Evolutionary conservation across 2,329 filamentous ascomycete species (phyloP).

Genomic region (Microcyclospora tardicrescens): DNA sequence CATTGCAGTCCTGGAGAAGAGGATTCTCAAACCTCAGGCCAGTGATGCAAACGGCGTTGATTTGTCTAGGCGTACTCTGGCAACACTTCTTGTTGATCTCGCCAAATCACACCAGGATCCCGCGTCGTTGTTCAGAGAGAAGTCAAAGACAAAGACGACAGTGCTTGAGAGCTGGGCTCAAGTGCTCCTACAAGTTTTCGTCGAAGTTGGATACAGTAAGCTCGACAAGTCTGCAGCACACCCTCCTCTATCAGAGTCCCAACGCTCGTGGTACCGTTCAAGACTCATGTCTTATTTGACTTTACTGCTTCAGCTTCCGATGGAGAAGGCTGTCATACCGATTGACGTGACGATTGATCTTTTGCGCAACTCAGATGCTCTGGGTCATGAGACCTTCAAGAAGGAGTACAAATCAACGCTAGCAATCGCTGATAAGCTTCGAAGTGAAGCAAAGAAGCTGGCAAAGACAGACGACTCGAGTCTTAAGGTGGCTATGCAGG

Average conservation of each 20-base stretch:
- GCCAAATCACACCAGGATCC: constrained; percentile 28
- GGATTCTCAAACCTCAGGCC: constrained; percentile 35
- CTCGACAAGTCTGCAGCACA: constrained; percentile 7
- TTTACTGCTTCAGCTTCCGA: constrained; percentile 29
- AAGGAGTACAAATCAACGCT: constrained; percentile 7
- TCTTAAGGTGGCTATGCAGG: constrained; percentile 30
- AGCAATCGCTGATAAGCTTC: constrained; percentile 10
- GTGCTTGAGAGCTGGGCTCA: constrained; percentile 12
- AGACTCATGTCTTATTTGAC: constrained; percentile 43
- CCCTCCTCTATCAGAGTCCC: constrained; percentile 32
- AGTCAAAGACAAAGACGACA: constrained; percentile 10
- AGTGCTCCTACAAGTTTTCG: constrained; percentile 9
- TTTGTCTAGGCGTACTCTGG: constrained; percentile 37
- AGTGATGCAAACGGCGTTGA: constrained; percentile 34
- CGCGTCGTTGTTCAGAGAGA: constrained; percentile 14
- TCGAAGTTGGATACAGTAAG: constrained; percentile 26
- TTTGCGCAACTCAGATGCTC: constrained; percentile 7
- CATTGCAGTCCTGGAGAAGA: constrained; percentile 37
- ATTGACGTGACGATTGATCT: constrained; percentile 7
- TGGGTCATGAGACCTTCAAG: constrained; percentile 6
- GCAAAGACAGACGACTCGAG: background rate
- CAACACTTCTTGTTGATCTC: constrained; percentile 40
- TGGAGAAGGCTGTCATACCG: constrained; percentile 12
- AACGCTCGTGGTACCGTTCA: constrained; percentile 40
- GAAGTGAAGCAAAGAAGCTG: constrained; percentile 10